phyloP scores from a whole-genome alignment of 352 stramenopile species.

The Phytophthora syringae region DNA sequence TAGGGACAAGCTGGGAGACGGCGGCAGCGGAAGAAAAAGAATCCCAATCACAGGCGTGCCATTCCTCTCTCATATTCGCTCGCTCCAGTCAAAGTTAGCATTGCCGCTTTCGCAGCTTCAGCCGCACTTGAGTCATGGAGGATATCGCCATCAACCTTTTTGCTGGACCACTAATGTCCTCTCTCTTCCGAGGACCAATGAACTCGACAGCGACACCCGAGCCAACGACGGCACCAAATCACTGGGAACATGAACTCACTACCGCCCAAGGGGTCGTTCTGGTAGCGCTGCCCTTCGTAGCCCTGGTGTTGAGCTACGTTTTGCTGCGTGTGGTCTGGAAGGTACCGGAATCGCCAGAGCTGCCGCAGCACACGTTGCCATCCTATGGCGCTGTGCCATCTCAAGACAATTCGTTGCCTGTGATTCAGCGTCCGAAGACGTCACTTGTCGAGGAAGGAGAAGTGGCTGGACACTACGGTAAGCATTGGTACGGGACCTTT shows the following conservation, averaged over 20 bases:
- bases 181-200: slow-evolving; percentile 7
- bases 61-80: not conserved
- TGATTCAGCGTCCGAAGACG: slow-evolving; percentile 46
- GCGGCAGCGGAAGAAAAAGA: slow-evolving; percentile 28
- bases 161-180: slow-evolving; percentile 14
- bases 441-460: slow-evolving; percentile 72
- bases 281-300: slow-evolving; percentile 47
- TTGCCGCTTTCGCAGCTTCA: slow-evolving; percentile 7
- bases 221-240: slow-evolving; percentile 21
- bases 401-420: slow-evolving; percentile 42
- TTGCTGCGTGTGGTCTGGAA: slow-evolving; percentile 74
- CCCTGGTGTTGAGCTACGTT: slow-evolving; percentile 64
- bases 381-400: slow-evolving; percentile 41
- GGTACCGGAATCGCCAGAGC: slow-evolving; percentile 36
- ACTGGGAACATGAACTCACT: slow-evolving; percentile 35
- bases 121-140: slow-evolving; percentile 10
- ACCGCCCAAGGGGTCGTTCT: slow-evolving; percentile 30
- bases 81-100: not conserved
- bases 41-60: slow-evolving; percentile 23
- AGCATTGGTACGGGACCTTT: slow-evolving; percentile 61
- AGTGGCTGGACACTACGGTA: slow-evolving; percentile 67
- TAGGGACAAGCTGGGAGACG: slow-evolving; percentile 30
- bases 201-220: slow-evolving; percentile 6
- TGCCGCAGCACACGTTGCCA: slow-evolving; percentile 40
- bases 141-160: slow-evolving; percentile 13